These are phyloP conservation scores for Aspergillus oerlinghausenensis DNA, from an alignment of 2,329 filamentous ascomycete species.

Conservation along the genomic window DNA sequence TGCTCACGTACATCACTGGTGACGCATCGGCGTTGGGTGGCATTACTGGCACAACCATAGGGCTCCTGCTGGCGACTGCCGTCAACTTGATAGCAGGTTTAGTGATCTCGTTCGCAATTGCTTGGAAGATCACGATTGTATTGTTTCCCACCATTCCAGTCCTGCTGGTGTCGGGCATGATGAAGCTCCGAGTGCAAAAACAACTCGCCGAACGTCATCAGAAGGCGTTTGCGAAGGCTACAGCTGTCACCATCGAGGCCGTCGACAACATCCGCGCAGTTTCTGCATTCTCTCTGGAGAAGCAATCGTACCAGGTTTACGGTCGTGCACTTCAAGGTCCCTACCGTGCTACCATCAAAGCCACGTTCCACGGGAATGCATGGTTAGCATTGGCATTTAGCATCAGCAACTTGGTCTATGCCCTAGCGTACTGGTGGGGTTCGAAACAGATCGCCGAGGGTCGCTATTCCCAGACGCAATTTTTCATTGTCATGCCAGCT, in stretches of 20 bases:
- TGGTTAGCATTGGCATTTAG: slow-evolving; percentile 42
- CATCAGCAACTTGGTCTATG: slow-evolving; percentile 62
- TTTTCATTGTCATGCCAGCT: slow-evolving; percentile 68
- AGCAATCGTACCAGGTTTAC: slow-evolving; percentile 44
- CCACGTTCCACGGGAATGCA: slow-evolving; percentile 42
- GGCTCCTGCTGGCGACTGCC: slow-evolving; percentile 62
- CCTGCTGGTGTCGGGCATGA: slow-evolving; percentile 62
- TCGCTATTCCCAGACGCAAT: slow-evolving; percentile 59
- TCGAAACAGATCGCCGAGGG: slow-evolving; percentile 63
- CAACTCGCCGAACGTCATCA: slow-evolving; percentile 53
- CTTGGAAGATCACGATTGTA: slow-evolving; percentile 72
- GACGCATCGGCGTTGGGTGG: slow-evolving; percentile 64
- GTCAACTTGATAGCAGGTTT: slow-evolving; percentile 66
- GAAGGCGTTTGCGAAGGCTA: slow-evolving; percentile 47
- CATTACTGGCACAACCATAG: slow-evolving; percentile 66
- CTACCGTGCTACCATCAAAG: slow-evolving; percentile 44
- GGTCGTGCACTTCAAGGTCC: slow-evolving; percentile 42
- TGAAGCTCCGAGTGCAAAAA: slow-evolving; percentile 60
- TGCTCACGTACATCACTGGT: slow-evolving; percentile 64
- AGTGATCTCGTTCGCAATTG: slow-evolving; percentile 63
- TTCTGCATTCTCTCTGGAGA: slow-evolving; percentile 48
- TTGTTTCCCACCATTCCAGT: slow-evolving; percentile 65
- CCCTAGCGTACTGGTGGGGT: slow-evolving; percentile 77
- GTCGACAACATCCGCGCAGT: slow-evolving; percentile 49
- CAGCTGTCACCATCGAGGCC: slow-evolving; percentile 49